Evolutionary conservation across 768 basidiomycete genomes (phyloP), one percentile per base, ranked within the genome.

Genomic region (Ramaria sp.): DNA sequence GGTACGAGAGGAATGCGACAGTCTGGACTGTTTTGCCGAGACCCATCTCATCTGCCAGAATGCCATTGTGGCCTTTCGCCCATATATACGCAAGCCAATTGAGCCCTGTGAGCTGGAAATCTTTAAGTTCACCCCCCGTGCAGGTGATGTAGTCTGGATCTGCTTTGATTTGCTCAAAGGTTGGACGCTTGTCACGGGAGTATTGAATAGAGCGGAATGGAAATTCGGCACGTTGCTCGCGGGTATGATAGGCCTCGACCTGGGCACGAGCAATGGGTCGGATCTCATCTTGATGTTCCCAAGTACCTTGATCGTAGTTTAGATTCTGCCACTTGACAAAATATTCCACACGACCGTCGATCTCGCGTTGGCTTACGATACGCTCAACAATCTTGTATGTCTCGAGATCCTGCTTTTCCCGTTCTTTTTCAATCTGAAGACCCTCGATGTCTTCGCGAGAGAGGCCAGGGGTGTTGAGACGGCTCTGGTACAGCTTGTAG

Each of bases 21-120:
- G 94, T 94, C 74, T 99, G 96, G 6, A 99, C 94, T 18, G 88
- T 91, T 87, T 99, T 99, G 52, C 96, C 96, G 24, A 99, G 85
- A 66, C 96, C 96, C 96, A 98, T 99, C 77, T 99, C 96, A 64
- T 99, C 96, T 0, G 96, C 96, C 34, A 99, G 72, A 56, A 99
- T 96, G 18, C 96, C 96, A 65, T 98, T 98, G 62, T 95, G 87
- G 8, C 89, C 89, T 61, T 90, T 82, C 60, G 79, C 83, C 96
- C 96, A 98, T 15, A 94, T 73, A 68, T 95, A 98, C 3, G 90
- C 86, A n/a, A 99, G 76, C 96, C 96, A 99, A 65, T 99, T 99
- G 59, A 99, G 75, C 22, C 96, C 96, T 2, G 92, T 96, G 38
- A 98, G 75, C 72, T 99, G 96, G 73, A 99, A 99, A 63, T 98